phyloP scores from a whole-genome alignment of 768 basidiomycete genomes.

The Pleurotus ostreatus region DNA sequence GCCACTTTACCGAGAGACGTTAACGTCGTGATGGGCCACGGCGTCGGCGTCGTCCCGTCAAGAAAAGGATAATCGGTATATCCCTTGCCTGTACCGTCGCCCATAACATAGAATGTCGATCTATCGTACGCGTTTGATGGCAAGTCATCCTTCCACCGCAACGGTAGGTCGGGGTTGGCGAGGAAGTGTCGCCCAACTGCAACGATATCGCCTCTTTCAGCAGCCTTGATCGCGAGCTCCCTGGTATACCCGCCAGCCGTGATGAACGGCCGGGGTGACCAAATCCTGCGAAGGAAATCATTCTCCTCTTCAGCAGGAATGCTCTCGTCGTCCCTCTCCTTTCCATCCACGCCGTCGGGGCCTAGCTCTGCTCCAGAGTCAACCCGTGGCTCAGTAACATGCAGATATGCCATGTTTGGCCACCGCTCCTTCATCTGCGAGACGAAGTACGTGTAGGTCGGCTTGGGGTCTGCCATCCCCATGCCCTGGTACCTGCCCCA shows the following conservation, averaged over 20 bases:
- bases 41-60: too few relatives aligned
- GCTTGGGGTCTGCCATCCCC: slow-evolving; percentile 38
- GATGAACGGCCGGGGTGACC: slow-evolving; percentile 21
- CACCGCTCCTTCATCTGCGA: slow-evolving; percentile 31
- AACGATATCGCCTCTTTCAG: slow-evolving; percentile 13
- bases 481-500: slow-evolving; percentile 31
- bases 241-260: slow-evolving; percentile 26
- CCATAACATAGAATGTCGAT: slow-evolving; percentile 17
- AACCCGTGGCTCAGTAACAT: slow-evolving; percentile 28
- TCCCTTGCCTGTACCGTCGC: slow-evolving; percentile 19
- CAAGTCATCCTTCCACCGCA: slow-evolving; percentile 19
- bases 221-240: slow-evolving; percentile 21
- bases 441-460: slow-evolving; percentile 39
- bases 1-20: too few relatives aligned
- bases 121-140: slow-evolving; percentile 16
- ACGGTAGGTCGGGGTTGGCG: slow-evolving; percentile 25
- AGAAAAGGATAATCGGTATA: slow-evolving; percentile 26
- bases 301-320: slow-evolving; percentile 9
- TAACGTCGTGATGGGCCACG: too few relatives aligned
- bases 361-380: not conserved
- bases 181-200: slow-evolving; percentile 12
- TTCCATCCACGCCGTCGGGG: too few relatives aligned
- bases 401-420: slow-evolving; percentile 41
- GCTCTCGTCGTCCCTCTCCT: not conserved
- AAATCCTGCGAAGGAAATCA: slow-evolving; percentile 17